Base-by-base conservation (phyloP, 768 basidiomycete species). In the Mycena galericulata region DNA sequence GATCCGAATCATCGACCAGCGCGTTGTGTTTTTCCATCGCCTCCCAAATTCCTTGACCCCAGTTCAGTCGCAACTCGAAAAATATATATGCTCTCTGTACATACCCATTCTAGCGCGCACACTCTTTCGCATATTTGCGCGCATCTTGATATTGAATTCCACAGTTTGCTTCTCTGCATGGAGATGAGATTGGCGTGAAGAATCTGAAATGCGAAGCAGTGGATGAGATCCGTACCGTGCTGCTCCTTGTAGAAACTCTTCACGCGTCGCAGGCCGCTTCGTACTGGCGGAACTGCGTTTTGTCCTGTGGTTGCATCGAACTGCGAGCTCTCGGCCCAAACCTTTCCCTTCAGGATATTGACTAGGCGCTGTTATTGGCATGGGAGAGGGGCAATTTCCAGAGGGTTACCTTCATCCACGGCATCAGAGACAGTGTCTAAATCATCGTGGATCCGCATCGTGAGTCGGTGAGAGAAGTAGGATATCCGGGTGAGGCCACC, bases 21-120 rank as follows among this genome's bases (percentile, higher is more conserved):
- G 92, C 95, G 75, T 96, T 90, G 51, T 97, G 89, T 89, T 89
- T n/a, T n/a, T n/a, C n/a, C n/a, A n/a, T n/a, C n/a, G n/a, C n/a
- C n/a, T n/a, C n/a, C n/a, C n/a, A n/a, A n/a, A n/a, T n/a, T n/a
- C n/a, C n/a, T n/a, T n/a, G n/a, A n/a, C n/a, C n/a, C n/a, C n/a
- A n/a, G n/a, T 73, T 95, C 93, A 79, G 95, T 95, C 18, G 93
- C 93, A 71, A 93, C 88, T 94, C 93, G 95, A 38, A 95, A 80
- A 59, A 81, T 78, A 78, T 49, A 22, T 18, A 24, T n/a, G 32
- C 4, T 2, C 22, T 22, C 22, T 34, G 70, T 58, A 22, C n/a
- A 11, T 3, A 72, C 91, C 83, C 94, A 96, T 95, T 20, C 89
- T 85, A 4, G 88, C 92, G 34, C 92, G 88, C 49, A 82, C 85